Percentiles rank a stretch among this genome's conserved stretches.
These are phyloP conservation scores for Saturnispora dispora DNA, from an alignment of 805 yeast genomes.

Conservation along the genomic window DNA sequence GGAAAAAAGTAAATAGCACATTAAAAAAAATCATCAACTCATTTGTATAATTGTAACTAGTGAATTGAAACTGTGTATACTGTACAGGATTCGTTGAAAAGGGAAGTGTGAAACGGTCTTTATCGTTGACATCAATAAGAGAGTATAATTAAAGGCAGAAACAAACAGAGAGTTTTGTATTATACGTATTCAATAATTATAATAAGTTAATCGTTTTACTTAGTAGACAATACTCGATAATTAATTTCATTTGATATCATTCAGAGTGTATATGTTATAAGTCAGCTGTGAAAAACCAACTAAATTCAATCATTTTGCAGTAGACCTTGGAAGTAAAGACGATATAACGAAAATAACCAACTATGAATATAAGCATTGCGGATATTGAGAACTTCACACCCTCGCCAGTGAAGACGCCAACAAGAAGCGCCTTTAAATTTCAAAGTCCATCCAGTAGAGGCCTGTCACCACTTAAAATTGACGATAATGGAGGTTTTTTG, in stretches of 20 bases:
- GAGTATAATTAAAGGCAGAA: not conserved
- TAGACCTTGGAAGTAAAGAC: not conserved
- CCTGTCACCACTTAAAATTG: not conserved
- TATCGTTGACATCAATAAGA: not conserved
- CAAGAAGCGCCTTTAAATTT: not conserved
- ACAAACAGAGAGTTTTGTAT: too few species aligned
- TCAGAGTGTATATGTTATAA: not conserved
- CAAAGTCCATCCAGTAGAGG: not conserved
- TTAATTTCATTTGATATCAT: not conserved
- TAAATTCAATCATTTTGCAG: not conserved
- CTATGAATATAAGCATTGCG: constrained; percentile 1
- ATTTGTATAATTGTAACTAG: not conserved
- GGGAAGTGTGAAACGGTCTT: not conserved
- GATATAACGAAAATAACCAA: not conserved
- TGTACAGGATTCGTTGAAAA: not conserved
- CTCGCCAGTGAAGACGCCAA: not conserved
- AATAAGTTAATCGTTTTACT: not conserved
- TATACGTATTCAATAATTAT: not conserved
- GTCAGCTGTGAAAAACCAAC: not conserved
- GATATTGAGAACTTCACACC: constrained; percentile 3
- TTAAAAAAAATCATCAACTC: not conserved
- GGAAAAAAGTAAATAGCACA: not conserved
- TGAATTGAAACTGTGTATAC: not conserved
- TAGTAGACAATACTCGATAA: not conserved
- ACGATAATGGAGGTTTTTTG: not conserved